Evolutionary conservation across 2,329 filamentous ascomycete species (phyloP), one percentile per base, ranked within the genome.

Genomic region (Pseudogymnoascus sp.): DNA sequence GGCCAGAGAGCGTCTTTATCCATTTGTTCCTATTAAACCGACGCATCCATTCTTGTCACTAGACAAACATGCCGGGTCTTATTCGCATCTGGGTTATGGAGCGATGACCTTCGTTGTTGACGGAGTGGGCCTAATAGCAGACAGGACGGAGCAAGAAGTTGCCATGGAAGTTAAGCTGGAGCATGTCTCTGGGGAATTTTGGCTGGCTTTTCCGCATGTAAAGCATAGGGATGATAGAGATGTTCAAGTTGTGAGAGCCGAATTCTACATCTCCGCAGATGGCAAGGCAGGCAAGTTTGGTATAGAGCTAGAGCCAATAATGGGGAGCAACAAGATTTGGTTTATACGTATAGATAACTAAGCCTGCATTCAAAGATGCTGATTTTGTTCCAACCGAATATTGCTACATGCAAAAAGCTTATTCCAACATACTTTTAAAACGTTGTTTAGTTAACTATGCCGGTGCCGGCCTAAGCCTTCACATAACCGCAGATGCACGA

Each of bases 41-140:
- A 56, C 77, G 31, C 75, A 76, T 3, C 71, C 71, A 0, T 63
- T 70, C 6, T 70, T 78, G 14, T 73, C 76, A 0, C 67, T 80
- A 3, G 64, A 68, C 14, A 68, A 69, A 37, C 76, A 77, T 64
- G 67, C 69, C 1, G 81, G 81, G 2, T 77, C 73, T 1, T 83
- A 82, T 66, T 75, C 70, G 64, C 74, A 82, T 34, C 25, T 12
- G 2, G 31, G 34, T 18, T 21, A 21, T 36, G 56, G 21, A 34
- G 36, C 1, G 1, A 53, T 36, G 31, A 16, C 61, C 6, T 62
- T 42, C 2, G 21, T 56, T 14, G 38, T 56, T 11, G 21, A 25
- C 10, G 37, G 25, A 56, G 40, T 34, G 66, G 21, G 14, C 23
- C 42, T 64, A 3, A 18, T 59, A 16, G 60, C 61, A 59, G 28